phyloP scores from a whole-genome alignment of 108 stramenopile genomes.

The Cylindrotheca fusiformis region DNA sequence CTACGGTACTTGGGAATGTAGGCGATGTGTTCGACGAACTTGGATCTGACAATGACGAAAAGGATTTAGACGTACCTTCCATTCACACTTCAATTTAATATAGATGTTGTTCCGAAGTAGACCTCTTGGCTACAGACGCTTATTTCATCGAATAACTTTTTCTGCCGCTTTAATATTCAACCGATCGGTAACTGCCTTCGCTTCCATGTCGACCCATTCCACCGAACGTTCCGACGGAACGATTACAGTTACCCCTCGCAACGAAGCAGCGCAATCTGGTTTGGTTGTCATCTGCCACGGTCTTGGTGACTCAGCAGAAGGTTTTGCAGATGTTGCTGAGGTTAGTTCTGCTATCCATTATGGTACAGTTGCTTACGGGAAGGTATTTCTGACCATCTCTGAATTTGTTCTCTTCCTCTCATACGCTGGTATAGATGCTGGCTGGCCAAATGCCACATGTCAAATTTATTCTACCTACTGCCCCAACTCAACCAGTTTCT shows the following conservation, averaged over 20 bases:
- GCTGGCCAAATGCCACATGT: conserved; percentile 67
- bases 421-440: conserved; percentile 8
- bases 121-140: neutral
- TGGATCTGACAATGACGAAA: too few species aligned
- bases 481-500: conserved; percentile 87
- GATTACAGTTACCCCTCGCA: conserved; percentile 63
- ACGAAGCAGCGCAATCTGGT: conserved; percentile 69
- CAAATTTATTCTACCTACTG: conserved; percentile 92
- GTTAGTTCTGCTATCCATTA: conserved; percentile 13
- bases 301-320: conserved; percentile 87
- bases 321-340: conserved; percentile 62
- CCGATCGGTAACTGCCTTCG: neutral
- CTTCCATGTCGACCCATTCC: conserved; percentile 20
- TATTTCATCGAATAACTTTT: neutral
- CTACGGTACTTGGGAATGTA: too few species aligned
- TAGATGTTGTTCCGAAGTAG: neutral
- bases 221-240: conserved; percentile 62
- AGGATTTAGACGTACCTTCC: too few species aligned
- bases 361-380: too few species aligned
- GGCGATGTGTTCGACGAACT: too few species aligned
- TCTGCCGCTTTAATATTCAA: neutral
- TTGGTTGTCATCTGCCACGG: conserved; percentile 89
- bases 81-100: too few species aligned
- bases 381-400: neutral
- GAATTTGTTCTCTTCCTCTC: neutral